Base-by-base conservation (phyloP, 805 yeast species). In the Ogataea minuta region DNA sequence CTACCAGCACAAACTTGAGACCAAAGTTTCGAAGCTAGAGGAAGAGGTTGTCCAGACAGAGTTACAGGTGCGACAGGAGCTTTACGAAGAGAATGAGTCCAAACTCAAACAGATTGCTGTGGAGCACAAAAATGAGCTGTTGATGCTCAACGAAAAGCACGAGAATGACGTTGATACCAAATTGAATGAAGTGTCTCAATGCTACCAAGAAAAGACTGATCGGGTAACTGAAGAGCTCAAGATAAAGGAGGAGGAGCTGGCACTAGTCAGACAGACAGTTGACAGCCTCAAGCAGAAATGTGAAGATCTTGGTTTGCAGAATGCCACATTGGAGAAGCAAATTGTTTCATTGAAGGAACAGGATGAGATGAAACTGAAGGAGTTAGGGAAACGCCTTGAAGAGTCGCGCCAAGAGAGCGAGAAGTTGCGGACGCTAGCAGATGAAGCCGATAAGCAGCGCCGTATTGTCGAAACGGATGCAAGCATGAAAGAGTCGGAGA, bases 31-130 rank as follows among this genome's bases (percentile, higher is more conserved):
- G 3, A 45, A 41, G 28, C 32, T 63, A 31, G 60, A 62, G 35
- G 46, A 48, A 23, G 51, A 50, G 26, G 42, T 54, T 15, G 41
- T 54, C 2, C 46, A 52, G 27, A 57, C 55, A 13, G 71, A 66
- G 34, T 36, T 55, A 16, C 51, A 44, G 4, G 29, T 64, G 4
- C 60, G 70, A 42, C 40, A 34, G 7, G 53, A 57, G 32, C 21
- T 57, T 14, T 57, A 54, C 23, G 52, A 57, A 14, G 68, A 61
- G 19, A 65, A 63, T 39, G 69, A 64, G 34, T 50, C 46, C 4
- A 62, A 62, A 33, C 50, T 66, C 6, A 57, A 62, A n/a, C 67
- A 71, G 16, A 57, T 71, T 23, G 64, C 63, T 3, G 45, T 48
- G 1, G 58, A 63, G 25, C 59, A 71, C 34, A 53, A 55, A 20